These are phyloP conservation scores for Cystobasidium sp. DNA, from an alignment of 1,284 basidiomycete genomes.

Conservation along the genomic window DNA sequence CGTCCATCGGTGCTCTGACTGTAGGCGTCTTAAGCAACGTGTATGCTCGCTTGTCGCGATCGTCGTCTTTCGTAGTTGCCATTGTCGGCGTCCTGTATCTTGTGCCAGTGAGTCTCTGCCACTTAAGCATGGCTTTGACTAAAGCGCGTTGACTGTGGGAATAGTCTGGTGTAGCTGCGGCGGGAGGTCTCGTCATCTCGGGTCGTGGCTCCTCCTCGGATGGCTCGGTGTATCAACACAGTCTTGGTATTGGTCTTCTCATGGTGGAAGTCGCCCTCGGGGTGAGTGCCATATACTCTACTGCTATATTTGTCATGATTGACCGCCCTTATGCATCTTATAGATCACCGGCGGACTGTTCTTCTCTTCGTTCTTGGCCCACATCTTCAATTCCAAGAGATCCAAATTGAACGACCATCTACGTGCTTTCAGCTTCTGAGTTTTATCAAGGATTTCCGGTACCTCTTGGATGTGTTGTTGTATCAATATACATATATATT, in stretches of 20 bases:
- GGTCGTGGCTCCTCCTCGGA: background rate
- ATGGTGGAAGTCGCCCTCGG: slow-evolving; percentile 23
- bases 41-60: slow-evolving; percentile 36
- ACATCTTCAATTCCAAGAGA: slow-evolving; percentile 23
- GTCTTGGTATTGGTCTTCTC: slow-evolving; percentile 13
- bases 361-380: slow-evolving; percentile 60
- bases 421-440: slow-evolving; percentile 50
- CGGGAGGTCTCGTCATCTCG: slow-evolving; percentile 20
- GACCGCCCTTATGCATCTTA: background rate
- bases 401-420: slow-evolving; percentile 55
- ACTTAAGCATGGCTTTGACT: background rate
- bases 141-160: background rate
- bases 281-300: background rate
- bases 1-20: slow-evolving; percentile 44
- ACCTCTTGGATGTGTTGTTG: background rate
- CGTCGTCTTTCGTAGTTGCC: background rate
- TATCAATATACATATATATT: no score
- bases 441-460: background rate
- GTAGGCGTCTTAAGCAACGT: slow-evolving; percentile 47
- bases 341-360: slow-evolving; percentile 58
- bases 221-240: slow-evolving; percentile 61
- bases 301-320: no score
- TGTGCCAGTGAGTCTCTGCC: slow-evolving; percentile 56
- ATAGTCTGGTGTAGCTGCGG: slow-evolving; percentile 5
- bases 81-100: slow-evolving; percentile 27